Evolutionary conservation across 2,329 filamentous ascomycete species (phyloP).

Genomic region (Exophiala sideris): DNA sequence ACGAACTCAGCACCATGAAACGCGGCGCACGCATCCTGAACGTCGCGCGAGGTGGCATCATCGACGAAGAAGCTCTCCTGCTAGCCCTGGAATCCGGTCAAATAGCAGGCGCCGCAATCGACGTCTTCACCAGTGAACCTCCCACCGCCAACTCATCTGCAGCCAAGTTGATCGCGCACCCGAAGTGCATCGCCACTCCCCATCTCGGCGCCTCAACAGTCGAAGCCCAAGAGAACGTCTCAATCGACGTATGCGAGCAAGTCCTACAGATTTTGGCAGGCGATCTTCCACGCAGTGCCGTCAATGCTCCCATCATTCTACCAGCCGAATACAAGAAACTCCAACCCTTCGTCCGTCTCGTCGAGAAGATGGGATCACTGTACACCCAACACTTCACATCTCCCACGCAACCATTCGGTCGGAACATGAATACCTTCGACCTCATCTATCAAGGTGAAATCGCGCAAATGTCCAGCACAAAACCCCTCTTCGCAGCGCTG

Average conservation of each 20-base stretch:
- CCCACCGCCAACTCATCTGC: slow-evolving; percentile 61
- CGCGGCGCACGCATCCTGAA: slow-evolving; percentile 70
- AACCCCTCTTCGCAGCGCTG: slow-evolving; percentile 73
- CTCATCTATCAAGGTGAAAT: slow-evolving; percentile 74
- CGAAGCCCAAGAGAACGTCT: slow-evolving; percentile 81
- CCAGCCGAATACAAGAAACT: slow-evolving; percentile 76
- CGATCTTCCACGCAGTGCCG: slow-evolving; percentile 69
- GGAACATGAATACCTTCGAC: slow-evolving; percentile 62
- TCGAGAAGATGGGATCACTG: slow-evolving; percentile 74
- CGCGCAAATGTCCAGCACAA: slow-evolving; percentile 67
- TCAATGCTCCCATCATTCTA: slow-evolving; percentile 77
- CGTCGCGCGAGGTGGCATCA: slow-evolving; percentile 74
- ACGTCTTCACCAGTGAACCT: slow-evolving; percentile 76
- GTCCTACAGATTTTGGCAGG: slow-evolving; percentile 70
- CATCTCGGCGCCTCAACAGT: slow-evolving; percentile 76
- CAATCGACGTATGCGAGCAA: slow-evolving; percentile 77
- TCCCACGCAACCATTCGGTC: slow-evolving; percentile 46
- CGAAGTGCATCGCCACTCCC: slow-evolving; percentile 71
- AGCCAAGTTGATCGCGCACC: slow-evolving; percentile 62
- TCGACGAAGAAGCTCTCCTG: slow-evolving; percentile 71
- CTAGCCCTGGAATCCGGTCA: slow-evolving; percentile 66
- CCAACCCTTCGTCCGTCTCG: slow-evolving; percentile 70
- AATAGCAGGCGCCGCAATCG: slow-evolving; percentile 73
- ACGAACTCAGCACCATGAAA: slow-evolving; percentile 70
- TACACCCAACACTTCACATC: slow-evolving; percentile 71